Base-by-base conservation (phyloP, 495 filamentous ascomycete species). In the Polyplosphaeria fusca region DNA sequence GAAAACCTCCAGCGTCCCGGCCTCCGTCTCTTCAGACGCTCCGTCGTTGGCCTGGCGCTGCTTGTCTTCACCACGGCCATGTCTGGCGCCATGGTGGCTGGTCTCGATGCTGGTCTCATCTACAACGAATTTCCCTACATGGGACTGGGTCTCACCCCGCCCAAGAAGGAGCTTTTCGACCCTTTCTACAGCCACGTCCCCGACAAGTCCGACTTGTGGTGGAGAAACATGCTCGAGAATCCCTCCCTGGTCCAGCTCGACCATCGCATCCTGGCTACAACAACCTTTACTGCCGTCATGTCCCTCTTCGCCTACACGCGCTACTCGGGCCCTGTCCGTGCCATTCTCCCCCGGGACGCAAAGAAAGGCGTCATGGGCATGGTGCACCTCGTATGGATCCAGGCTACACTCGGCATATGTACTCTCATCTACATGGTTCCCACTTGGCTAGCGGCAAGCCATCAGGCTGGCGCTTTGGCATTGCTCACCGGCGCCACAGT, bases 121-220 rank as follows among this genome's bases (percentile, higher is more conserved):
- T 98, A 98, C 76, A 97, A 97, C 68, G 89, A 97, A 65, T 96
- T 97, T 68, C 94, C 94, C 1, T 88, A 80, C 67, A 98, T 98
- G 93, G 93, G 94, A 25, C 72, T 77, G 1, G 89, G 89, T 1
- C 76, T 91, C 26, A 76, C 86, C 2, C 93, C 93, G 9, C 94
- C 93, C 1, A 82, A 76, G 53, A 74, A 79, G 0, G 93, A 98
- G 69, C 82, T 98, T 7, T 89, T 89, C 65, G 82, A 87, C 63
- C 73, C 80, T 38, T 91, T 90, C 73, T 98, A 97, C 78, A 88
- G 84, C 19, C 88, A 88, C 47, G 79, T 77, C 42, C 76, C 82
- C 37, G 90, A 95, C 68, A 64, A 73, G 19, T 82, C 83, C 27
- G 93, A 98, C 67, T 71, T 95, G 32, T 88, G 85, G 83, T 98